These are phyloP conservation scores for Sphagnum magellanicum DNA, from an alignment of 228 moss, liverwort and hornwort species.

Conservation along the genomic window DNA sequence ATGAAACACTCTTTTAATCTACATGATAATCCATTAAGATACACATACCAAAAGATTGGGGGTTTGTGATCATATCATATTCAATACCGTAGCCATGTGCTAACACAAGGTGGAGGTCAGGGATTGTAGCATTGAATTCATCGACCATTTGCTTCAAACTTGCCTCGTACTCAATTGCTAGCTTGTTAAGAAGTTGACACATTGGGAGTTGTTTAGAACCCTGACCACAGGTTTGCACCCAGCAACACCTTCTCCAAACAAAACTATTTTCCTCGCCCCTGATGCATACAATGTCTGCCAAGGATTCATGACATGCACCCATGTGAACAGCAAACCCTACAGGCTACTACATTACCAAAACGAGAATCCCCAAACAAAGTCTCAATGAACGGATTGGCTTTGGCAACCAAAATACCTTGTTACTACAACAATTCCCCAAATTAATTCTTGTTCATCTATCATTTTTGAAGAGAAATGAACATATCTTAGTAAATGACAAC, in stretches of 20 bases:
- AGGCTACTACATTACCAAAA: no score
- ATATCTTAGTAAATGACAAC: not conserved
- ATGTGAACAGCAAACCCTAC: not conserved
- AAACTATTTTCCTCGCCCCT: conserved; percentile 32
- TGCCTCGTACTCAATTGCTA: conserved; percentile 22
- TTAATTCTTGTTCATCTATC: no score
- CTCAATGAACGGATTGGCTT: no score
- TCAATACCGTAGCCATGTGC: conserved; percentile 16
- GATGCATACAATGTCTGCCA: conserved; percentile 22
- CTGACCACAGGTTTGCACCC: conserved; percentile 39
- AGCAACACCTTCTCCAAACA: conserved; percentile 21
- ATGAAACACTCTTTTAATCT: no score
- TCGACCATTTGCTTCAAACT: conserved; percentile 27
- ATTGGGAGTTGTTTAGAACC: conserved; percentile 13
- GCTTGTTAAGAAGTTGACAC: conserved; percentile 21
- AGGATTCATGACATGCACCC: not conserved
- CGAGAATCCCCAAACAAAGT: no score
- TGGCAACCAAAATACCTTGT: no score
- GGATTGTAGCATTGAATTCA: conserved; percentile 4
- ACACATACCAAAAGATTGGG: conserved; percentile 15
- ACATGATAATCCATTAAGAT: no score
- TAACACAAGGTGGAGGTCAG: conserved; percentile 24
- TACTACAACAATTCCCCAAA: no score
- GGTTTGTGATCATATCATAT: conserved; percentile 17
- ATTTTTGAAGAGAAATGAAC: no score